Evolutionary conservation across 75 land plant genomes (phyloP).

Genomic region (Pseudotsuga menziesii): DNA sequence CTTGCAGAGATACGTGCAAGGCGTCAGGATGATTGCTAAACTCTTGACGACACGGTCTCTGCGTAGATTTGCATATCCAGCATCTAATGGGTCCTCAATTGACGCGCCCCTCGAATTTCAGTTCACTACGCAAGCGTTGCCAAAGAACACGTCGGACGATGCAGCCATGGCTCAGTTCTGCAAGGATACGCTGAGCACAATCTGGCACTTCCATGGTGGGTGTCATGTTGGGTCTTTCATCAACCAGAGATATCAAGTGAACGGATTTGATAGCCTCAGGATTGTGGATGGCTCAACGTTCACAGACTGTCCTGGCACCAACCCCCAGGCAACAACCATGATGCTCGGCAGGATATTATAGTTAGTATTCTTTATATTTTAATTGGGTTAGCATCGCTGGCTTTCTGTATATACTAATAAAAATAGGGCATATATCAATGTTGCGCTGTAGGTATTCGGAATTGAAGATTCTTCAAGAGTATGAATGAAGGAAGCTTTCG

Average conservation of each 20-base stretch:
- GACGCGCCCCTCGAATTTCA: not conserved
- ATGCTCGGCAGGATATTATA: conserved; percentile 17
- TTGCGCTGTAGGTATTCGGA: not conserved
- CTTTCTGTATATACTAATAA: too few relatives aligned
- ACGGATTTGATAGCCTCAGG: conserved; percentile 8
- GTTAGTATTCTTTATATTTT: not conserved
- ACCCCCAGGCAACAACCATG: conserved; percentile 19
- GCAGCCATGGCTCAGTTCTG: conserved; percentile 11
- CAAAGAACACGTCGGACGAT: not conserved
- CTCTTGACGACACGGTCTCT: conserved; percentile 8
- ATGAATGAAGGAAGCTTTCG: too few relatives aligned
- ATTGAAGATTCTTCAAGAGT: not conserved
- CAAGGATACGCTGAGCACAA: not conserved
- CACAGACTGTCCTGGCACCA: conserved; percentile 5
- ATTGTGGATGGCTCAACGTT: conserved; percentile 15
- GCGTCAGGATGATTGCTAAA: conserved; percentile 14
- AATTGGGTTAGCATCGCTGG: not conserved
- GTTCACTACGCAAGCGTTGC: not conserved
- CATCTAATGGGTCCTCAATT: not conserved
- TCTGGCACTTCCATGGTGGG: conserved; percentile 15
- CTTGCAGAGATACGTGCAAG: conserved; percentile 10
- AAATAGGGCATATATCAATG: too few relatives aligned
- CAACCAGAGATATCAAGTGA: conserved; percentile 11
- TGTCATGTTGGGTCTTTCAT: conserved; percentile 7
- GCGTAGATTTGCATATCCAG: conserved; percentile 17